A percentile compares a stretch with the other conserved stretches of the same genome.
These are phyloP conservation scores for Colletotrichum musicola DNA, from an alignment of 2,329 filamentous ascomycete species.

Conservation along the genomic window DNA sequence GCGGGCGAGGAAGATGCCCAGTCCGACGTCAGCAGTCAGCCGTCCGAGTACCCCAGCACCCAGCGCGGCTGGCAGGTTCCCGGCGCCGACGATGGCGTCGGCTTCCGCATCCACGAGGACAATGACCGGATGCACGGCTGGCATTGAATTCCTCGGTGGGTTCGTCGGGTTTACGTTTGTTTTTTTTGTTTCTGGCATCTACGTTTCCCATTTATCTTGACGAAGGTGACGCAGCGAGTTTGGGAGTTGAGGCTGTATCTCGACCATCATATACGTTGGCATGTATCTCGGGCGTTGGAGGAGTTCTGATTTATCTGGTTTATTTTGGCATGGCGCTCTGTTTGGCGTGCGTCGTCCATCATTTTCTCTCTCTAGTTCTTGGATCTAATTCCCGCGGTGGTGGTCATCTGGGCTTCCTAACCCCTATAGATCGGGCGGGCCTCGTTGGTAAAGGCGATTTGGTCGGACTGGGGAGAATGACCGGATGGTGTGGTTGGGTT, in stretches of 20 bases:
- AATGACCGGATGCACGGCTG: constrained; percentile 38
- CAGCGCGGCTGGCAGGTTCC: constrained; percentile 55
- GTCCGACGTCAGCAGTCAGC: constrained; percentile 60
- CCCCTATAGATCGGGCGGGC: neutral
- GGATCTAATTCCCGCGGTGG: neutral
- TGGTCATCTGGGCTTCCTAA: neutral
- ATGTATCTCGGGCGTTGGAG: constrained; percentile 12
- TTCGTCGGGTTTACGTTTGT: neutral
- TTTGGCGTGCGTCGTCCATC: neutral
- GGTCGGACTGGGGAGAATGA: neutral
- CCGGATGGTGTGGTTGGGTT: neutral
- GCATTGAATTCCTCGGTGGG: constrained; percentile 1
- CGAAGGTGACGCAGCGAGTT: constrained; percentile 37
- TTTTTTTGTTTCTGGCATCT: neutral
- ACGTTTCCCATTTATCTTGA: constrained; percentile 19
- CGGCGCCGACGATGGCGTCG: constrained; percentile 41
- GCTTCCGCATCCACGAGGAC: constrained; percentile 58
- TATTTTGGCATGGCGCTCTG: constrained; percentile 26
- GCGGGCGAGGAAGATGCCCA: constrained; percentile 48
- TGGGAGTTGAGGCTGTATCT: constrained; percentile 25
- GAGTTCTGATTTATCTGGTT: neutral
- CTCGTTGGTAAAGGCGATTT: neutral
- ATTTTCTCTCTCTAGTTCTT: neutral
- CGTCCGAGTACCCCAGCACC: constrained; percentile 69
- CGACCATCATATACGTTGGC: constrained; percentile 27